phyloP scores from a whole-genome alignment of 345 rosid genomes.

The Citropsis articulata region DNA sequence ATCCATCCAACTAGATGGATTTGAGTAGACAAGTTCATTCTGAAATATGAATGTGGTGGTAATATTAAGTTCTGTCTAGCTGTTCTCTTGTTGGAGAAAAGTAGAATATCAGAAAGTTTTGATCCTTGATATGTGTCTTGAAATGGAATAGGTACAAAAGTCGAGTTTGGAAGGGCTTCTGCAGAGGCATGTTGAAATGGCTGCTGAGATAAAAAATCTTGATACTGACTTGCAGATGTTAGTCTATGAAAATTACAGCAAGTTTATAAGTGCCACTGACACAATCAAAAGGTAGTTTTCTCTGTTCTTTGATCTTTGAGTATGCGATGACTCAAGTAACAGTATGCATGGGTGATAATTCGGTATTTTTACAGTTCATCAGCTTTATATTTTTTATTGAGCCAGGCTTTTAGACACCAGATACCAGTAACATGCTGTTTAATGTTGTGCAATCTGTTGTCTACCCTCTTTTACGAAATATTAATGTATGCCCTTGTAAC shows the following conservation, averaged over 20 bases:
- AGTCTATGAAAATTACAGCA: slow-evolving; percentile 93
- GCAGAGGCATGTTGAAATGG: slow-evolving; percentile 94
- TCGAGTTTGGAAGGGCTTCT: slow-evolving; percentile 85
- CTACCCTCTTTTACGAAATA: background rate
- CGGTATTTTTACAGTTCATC: background rate
- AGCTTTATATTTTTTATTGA: background rate
- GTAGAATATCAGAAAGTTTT: background rate
- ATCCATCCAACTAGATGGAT: background rate
- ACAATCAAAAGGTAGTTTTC: slow-evolving; percentile 77
- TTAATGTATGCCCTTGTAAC: slow-evolving; percentile 25
- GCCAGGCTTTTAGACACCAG: background rate
- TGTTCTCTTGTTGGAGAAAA: background rate
- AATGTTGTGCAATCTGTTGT: background rate
- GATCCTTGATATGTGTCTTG: background rate
- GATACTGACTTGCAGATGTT: slow-evolving; percentile 99
- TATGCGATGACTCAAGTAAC: background rate
- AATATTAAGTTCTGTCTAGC: background rate
- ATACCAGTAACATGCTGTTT: background rate
- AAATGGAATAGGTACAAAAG: slow-evolving; percentile 56
- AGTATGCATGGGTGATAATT: background rate
- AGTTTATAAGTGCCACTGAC: slow-evolving; percentile 98
- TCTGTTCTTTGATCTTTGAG: background rate
- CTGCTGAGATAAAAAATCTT: slow-evolving; percentile 94
- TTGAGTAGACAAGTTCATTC: background rate
- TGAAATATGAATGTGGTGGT: background rate